Base-by-base conservation (phyloP, 305 asterid species). In the Salvia sclarea region DNA sequence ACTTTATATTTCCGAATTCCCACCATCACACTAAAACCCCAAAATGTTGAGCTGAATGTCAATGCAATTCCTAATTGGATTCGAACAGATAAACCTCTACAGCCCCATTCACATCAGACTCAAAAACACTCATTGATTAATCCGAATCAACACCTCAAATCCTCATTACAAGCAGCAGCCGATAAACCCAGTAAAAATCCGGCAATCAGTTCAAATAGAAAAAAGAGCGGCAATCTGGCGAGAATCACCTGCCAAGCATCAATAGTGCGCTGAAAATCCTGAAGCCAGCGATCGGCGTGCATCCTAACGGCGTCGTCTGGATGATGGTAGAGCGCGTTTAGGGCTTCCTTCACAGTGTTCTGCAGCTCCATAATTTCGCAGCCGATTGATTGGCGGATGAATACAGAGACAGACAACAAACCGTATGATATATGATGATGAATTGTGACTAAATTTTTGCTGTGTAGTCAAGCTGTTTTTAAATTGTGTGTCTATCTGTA, bases 221-320 rank as follows among this genome's bases (percentile, higher is more conserved):
- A 20, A 8, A n/a, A 21, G n/a, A 57, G 21, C 45, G n/a, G 57
- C 24, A 69, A 58, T 71, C 45, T 13, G 40, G 33, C 37, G 70
- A 58, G 48, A 70, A 66, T 58, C 78, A 91, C 99, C 98, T 94
- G 99, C 99, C 99, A 94, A 78, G 99, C 99, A 73, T 94, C 99
- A 70, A 94, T 78, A 25, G 98, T 94, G 6, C 97, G 95, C 84
- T 89, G 98, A 70, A 94, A 94, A 33, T 88, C 87, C 75, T 94
- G 99, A 49, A 94, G 90, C 98, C 98, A 94, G 65, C 92, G 97
- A 88, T 94, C 99, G 63, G 98, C 99, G 55, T 84, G 89, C 96
- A 88, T 87, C 58, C 96, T 91, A 17, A 94, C 95, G 83, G 86
- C 83, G 83, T 89, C 97, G 76, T 94, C 97, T 8, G 98, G 98